Base-by-base conservation (phyloP, 2,329 filamentous ascomycete species). In the Paecilomyces variotii region DNA sequence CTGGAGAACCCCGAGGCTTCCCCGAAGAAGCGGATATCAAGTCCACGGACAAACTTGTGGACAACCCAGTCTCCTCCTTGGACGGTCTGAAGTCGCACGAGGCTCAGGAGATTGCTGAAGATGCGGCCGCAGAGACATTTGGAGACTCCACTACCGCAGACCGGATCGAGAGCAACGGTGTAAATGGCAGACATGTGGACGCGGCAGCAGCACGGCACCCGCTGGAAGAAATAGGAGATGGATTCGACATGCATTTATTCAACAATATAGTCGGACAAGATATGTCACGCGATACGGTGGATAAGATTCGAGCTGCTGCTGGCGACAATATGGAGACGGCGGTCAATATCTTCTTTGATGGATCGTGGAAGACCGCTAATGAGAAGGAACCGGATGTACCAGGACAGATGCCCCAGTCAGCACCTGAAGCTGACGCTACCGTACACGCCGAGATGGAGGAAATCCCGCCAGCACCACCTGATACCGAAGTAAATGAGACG, bases 341-440 rank as follows among this genome's bases (percentile, higher is more conserved):
- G 52, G 82, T 87, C 64, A 86, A 87, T 67, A 77, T 86, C 60
- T 87, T 84, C 65, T 78, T 86, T 39, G 84, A 87, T 65, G 84
- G 84, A 25, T 85, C 84, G 4, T 87, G 83, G 84, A 80, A 79
- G 61, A 73, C 63, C 2, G 54, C 32, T 9, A 62, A 56, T 25
- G 50, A 10, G 61, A 56, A 9, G n/a, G 34, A 5, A 64, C 35
- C 27, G 62, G 63, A 6, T 45, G 59, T 12, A 61, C 54, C 1
- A 27, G 63, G 10, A 57, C 53, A 24, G 54, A 58, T 45, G 57
- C 61, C 45, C 64, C 45, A 56, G n/a, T 53, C 25, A 39, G 25
- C 19, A n/a, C 60, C 55, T 54, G 34, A 39, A 39, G 14, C 35
- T 35, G 50, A 34, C 34, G 25, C 14, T 7, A 56, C 24, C 9